These are phyloP conservation scores for Nyssa sinensis DNA, from an alignment of 148 eudicot genomes.

Conservation along the genomic window DNA sequence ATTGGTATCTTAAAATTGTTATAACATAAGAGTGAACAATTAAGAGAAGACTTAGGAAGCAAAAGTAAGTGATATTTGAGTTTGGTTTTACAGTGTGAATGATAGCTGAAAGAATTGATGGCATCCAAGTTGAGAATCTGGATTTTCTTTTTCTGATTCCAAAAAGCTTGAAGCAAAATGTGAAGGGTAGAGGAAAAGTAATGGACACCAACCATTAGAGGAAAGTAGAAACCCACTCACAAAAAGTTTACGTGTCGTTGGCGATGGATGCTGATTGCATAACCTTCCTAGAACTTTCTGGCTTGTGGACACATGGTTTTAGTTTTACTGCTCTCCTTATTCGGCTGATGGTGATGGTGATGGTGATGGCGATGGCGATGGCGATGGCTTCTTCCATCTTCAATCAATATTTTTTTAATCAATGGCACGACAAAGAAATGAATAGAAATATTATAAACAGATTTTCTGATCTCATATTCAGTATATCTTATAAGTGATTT, in stretches of 20 bases:
- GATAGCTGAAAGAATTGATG: too few relatives aligned
- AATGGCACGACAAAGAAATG: background rate
- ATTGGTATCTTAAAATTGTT: too few relatives aligned
- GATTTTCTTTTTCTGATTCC: too few relatives aligned
- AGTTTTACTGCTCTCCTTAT: background rate
- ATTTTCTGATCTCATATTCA: slow-evolving; percentile 1
- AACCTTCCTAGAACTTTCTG: slow-evolving; percentile 8
- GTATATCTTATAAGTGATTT: background rate
- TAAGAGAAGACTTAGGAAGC: too few relatives aligned
- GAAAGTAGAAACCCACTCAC: slow-evolving; percentile 13
- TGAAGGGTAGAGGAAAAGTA: slow-evolving; percentile 4
- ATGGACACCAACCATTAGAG: slow-evolving; percentile 4
- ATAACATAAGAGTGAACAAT: too few relatives aligned
- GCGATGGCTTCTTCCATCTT: background rate
- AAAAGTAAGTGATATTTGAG: too few relatives aligned
- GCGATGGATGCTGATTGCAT: slow-evolving; percentile 4
- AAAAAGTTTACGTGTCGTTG: background rate
- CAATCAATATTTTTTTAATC: background rate
- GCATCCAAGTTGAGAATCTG: too few relatives aligned
- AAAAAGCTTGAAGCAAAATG: too few relatives aligned
- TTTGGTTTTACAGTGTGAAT: too few relatives aligned
- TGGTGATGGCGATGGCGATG: background rate
- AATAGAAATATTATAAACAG: background rate
- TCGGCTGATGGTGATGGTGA: background rate
- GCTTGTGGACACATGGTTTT: background rate